These are phyloP conservation scores for Fusarium beomiforme DNA, from an alignment of 2,329 filamentous ascomycete genomes.

Conservation along the genomic window DNA sequence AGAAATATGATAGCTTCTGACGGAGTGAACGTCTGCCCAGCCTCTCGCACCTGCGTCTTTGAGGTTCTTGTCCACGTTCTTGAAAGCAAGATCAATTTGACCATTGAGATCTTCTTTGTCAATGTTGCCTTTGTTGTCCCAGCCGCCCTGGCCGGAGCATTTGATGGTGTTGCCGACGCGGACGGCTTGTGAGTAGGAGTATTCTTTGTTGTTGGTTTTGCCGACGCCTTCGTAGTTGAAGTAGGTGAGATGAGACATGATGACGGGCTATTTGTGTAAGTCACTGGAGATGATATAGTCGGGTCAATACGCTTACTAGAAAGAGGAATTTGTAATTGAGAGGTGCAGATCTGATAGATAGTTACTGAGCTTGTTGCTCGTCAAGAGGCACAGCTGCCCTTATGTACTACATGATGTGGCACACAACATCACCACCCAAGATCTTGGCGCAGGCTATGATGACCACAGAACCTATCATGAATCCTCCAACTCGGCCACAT, in stretches of 20 bases:
- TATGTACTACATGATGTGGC: slow-evolving; percentile 15
- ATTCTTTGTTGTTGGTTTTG: slow-evolving; percentile 35
- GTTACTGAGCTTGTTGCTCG: not conserved
- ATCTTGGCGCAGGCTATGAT: slow-evolving; percentile 10
- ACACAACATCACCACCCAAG: not conserved
- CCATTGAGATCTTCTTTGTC: slow-evolving; percentile 51
- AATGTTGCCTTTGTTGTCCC: slow-evolving; percentile 33
- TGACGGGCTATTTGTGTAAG: not conserved
- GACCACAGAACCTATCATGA: not conserved
- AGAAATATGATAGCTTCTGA: slow-evolving; percentile 57
- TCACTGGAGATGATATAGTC: too few relatives aligned
- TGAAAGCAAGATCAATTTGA: slow-evolving; percentile 64
- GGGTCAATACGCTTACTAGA: not conserved
- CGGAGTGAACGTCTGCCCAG: slow-evolving; percentile 63
- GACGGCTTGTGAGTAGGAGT: slow-evolving; percentile 40
- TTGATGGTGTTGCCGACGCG: slow-evolving; percentile 34
- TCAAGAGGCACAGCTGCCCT: not conserved
- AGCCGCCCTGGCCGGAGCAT: slow-evolving; percentile 39
- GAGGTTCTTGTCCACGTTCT: slow-evolving; percentile 63
- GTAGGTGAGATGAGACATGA: slow-evolving; percentile 48
- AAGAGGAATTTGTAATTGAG: not conserved
- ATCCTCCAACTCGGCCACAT: not conserved
- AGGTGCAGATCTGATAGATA: not conserved
- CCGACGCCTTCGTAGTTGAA: slow-evolving; percentile 48
- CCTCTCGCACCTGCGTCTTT: slow-evolving; percentile 64